Evolutionary conservation across 805 yeast genomes (phyloP), one percentile per base, ranked within the genome.

Genomic region (Hyphopichia homilentoma): DNA sequence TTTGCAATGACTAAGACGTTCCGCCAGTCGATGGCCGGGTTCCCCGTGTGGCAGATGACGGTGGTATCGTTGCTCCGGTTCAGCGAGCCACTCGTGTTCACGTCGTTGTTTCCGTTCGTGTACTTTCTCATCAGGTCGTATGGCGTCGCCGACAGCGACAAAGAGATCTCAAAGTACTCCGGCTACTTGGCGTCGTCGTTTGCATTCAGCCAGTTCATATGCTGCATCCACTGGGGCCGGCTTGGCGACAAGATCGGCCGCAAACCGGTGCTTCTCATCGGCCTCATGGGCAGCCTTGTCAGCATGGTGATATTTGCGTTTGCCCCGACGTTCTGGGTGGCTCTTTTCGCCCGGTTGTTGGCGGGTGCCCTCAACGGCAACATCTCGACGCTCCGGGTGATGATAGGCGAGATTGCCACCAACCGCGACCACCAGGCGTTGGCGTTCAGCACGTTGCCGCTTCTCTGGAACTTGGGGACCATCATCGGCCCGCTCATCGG

Each of bases 11-110:
- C n/a, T n/a, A n/a, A n/a, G n/a, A 24, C 59, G 2, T 68, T 68
- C 39, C 49, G 59, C 21, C 68, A 74, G 34, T 77, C 73, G 45
- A 56, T 75, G 53, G 49, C 48, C 20, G 80, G 73, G 17, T 74
- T 76, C 46, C 81, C 81, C 9, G 60, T 68, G 52, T 53, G 67
- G 39, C 81, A 76, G 38, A 61, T 57, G 54, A 36, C 39, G 25
- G 56, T 52, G 32, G 47, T 58, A 6, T 40, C 59, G 13, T 41
- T 69, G 21, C 68, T 75, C 16, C 55, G 81, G 32, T 70, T 75
- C 35, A 67, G 77, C 7, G 81, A 77, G 45, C 81, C 81, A 29
- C 43, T 33, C 46, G 48, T 58, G 5, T 54, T 52, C 43, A 48
- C 59, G 12, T 52, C 57, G 12, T 39, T 54, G 16, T 52, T 54